phyloP scores from a whole-genome alignment of 1,139 yeast genomes.

The Spencermartinsiella ligniputridi region DNA sequence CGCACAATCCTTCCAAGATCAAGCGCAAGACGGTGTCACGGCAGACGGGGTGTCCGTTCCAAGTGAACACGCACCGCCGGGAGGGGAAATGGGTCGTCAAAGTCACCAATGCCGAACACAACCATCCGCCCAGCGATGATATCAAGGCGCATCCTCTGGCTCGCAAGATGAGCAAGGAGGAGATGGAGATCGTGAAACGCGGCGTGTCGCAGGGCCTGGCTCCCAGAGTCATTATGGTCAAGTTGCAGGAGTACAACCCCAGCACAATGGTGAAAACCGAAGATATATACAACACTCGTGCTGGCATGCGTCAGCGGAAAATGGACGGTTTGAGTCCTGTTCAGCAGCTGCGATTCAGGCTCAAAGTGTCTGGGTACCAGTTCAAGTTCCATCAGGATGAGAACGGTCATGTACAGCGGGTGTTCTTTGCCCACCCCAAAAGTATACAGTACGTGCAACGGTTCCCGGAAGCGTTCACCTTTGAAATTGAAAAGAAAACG shows the following conservation, averaged over 20 bases:
- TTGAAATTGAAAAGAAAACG: neutral
- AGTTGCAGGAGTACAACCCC: neutral
- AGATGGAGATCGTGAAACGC: neutral
- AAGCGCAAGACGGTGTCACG: neutral
- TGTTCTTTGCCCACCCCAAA: slow-evolving; percentile 1
- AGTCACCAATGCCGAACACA: neutral
- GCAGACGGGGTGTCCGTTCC: slow-evolving; percentile 1
- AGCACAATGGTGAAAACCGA: neutral
- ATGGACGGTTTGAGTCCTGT: neutral
- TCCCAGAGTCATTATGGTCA: neutral
- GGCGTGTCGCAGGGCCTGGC: neutral
- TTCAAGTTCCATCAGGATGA: neutral
- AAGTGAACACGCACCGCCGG: neutral
- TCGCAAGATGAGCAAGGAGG: neutral
- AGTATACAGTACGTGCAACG: neutral
- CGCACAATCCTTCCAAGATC: slow-evolving; percentile 1
- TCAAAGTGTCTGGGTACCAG: slow-evolving; percentile 2
- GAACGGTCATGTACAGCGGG: neutral
- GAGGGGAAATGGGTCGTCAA: slow-evolving; percentile 1
- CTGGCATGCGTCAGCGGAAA: neutral
- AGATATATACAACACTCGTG: neutral
- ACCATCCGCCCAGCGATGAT: neutral
- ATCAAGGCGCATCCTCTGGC: slow-evolving; percentile 1
- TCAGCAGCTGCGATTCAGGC: neutral
- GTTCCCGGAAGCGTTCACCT: slow-evolving; percentile 1